Conservation (phyloP, 192 early-diverging fungal species). For the Linnemannia exigua region DNA sequence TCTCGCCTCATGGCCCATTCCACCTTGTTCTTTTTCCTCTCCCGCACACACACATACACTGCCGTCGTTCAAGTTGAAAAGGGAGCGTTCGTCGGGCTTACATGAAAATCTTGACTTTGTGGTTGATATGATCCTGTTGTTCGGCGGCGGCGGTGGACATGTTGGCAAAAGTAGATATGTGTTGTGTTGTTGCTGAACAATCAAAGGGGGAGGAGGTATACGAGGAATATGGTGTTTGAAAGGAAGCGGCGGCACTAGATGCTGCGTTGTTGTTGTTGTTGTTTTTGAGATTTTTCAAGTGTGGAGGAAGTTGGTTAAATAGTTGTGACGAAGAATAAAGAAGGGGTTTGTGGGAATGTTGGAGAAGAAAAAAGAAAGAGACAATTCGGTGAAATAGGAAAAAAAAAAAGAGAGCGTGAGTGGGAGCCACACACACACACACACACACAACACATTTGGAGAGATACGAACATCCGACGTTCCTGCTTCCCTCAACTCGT, state of each 20-base stretch:
- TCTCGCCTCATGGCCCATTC: too few species aligned
- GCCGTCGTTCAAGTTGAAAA: not conserved
- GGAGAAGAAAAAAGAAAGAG: conserved; percentile 2
- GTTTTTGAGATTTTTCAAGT: not conserved
- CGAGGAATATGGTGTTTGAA: too few species aligned
- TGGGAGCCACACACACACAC: too few species aligned
- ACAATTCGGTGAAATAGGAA: too few species aligned
- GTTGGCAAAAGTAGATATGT: not conserved
- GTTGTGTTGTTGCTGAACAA: not conserved
- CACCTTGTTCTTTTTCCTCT: not conserved
- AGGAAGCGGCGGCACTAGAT: too few species aligned
- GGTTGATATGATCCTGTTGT: conserved; percentile 27
- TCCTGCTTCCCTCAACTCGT: too few species aligned
- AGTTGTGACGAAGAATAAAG: not conserved
- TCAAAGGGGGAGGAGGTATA: too few species aligned
- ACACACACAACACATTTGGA: too few species aligned
- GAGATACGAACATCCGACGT: too few species aligned
- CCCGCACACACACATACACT: not conserved
- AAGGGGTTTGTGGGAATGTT: not conserved
- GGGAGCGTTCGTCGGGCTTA: not conserved
- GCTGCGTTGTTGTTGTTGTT: not conserved
- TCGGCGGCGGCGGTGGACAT: not conserved
- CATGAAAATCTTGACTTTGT: conserved; percentile 57
- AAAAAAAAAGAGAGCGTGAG: not conserved
- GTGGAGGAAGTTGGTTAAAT: not conserved